Percentiles rank a stretch among this genome's conserved stretches.
Conservation (phyloP, 2,329 filamentous ascomycete species). For the Colletotrichum karsti region DNA sequence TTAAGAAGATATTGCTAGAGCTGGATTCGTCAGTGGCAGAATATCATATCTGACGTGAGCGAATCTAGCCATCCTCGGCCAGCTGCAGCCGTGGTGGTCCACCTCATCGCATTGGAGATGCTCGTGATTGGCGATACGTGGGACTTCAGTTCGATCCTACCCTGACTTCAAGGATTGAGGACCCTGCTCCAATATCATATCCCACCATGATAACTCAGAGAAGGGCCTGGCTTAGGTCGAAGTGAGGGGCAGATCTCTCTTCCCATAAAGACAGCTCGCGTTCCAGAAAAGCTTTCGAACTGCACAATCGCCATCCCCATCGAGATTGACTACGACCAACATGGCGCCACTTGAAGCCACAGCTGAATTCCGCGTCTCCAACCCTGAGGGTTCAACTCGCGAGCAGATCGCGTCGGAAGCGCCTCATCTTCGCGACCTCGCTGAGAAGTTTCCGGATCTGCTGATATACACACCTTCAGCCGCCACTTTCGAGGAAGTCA, state of each 20-base stretch:
- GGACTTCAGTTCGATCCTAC: no score
- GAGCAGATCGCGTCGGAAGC: constrained; percentile 10
- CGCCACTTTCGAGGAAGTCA: constrained; percentile 2
- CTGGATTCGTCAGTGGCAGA: no score
- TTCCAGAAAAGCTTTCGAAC: no score
- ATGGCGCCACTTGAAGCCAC: constrained; percentile 16
- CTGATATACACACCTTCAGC: constrained; percentile 9
- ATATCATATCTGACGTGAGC: constrained; percentile 13
- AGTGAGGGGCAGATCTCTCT: no score
- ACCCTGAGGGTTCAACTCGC: neutral
- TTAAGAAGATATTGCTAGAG: no score
- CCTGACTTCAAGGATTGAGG: no score
- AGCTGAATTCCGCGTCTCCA: constrained; percentile 4
- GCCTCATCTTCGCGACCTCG: neutral
- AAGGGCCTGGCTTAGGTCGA: no score
- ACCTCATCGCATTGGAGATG: neutral
- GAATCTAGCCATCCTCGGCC: neutral
- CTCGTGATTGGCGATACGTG: neutral
- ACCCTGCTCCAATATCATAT: no score
- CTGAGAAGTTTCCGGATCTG: neutral
- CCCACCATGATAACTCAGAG: no score
- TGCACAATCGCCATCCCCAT: no score
- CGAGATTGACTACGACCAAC: no score
- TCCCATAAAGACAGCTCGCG: no score
- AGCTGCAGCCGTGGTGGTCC: neutral